Evolutionary conservation across 805 yeast genomes (phyloP).

Genomic region (Candida pseudofarinosa): DNA sequence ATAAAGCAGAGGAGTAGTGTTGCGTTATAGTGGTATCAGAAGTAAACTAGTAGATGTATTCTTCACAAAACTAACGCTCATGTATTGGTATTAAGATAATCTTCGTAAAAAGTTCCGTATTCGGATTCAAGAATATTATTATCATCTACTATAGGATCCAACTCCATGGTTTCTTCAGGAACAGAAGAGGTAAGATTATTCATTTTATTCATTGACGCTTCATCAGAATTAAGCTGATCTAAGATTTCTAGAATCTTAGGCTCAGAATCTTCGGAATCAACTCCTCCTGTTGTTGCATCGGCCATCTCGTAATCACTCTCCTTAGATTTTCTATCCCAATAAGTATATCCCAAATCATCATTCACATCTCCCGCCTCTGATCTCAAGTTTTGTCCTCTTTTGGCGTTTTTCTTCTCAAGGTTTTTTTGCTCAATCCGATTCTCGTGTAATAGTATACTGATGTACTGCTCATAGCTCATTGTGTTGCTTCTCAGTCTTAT

Average conservation of each 20-base stretch:
- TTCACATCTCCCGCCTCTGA: slow-evolving; percentile 6
- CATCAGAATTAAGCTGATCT: background rate
- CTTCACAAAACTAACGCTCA: background rate
- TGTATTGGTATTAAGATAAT: slow-evolving; percentile 4
- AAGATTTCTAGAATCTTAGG: slow-evolving; percentile 1
- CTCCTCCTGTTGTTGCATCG: slow-evolving; percentile 6
- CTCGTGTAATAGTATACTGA: slow-evolving; percentile 23
- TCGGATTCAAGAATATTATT: slow-evolving; percentile 9
- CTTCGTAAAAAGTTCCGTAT: slow-evolving; percentile 16
- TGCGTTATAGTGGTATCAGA: too few relatives aligned
- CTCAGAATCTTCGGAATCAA: slow-evolving; percentile 3
- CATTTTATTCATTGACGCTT: background rate
- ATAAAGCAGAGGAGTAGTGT: too few relatives aligned
- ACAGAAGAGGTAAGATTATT: background rate
- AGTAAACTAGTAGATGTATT: too few relatives aligned
- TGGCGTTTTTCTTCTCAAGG: slow-evolving; percentile 6
- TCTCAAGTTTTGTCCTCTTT: background rate
- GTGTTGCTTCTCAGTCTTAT: slow-evolving; percentile 14
- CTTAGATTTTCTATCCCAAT: slow-evolving; percentile 30
- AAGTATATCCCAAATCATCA: slow-evolving; percentile 21
- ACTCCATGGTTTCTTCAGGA: slow-evolving; percentile 7
- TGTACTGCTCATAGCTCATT: slow-evolving; percentile 19
- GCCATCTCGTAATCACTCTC: slow-evolving; percentile 26
- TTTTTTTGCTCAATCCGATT: slow-evolving; percentile 16
- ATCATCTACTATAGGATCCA: background rate